These are phyloP conservation scores for Coix lacrymajobi DNA, from an alignment of 176 grass and related monocot species.

Conservation along the genomic window DNA sequence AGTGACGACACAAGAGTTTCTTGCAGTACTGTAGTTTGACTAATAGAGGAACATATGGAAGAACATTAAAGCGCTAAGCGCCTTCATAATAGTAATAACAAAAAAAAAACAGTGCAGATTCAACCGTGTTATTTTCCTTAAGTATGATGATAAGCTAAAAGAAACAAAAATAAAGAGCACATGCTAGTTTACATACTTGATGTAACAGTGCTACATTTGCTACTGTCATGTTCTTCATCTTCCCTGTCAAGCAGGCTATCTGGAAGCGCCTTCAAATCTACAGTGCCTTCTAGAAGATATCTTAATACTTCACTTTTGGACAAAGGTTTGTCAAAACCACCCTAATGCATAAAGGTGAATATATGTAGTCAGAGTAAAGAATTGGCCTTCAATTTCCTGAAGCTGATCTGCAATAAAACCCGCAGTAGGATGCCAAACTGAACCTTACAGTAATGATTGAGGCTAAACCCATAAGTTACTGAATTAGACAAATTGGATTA, in stretches of 20 bases:
- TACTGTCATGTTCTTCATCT: conserved; percentile 37
- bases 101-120: background rate
- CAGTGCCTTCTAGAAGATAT: conserved; percentile 64
- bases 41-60: background rate
- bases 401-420: background rate
- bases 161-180: conserved; percentile 5
- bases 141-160: background rate
- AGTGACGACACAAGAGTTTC: background rate
- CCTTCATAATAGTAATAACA: background rate
- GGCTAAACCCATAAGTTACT: background rate
- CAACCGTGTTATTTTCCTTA: background rate
- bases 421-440: background rate
- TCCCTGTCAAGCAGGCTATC: conserved; percentile 45
- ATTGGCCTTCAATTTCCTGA: background rate
- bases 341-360: conserved; percentile 35
- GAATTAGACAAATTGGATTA: background rate
- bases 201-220: conserved; percentile 10
- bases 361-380: background rate
- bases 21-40: background rate
- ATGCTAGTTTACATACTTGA: conserved; percentile 33
- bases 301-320: conserved; percentile 55
- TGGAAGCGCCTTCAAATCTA: conserved; percentile 41
- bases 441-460: background rate
- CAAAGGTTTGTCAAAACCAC: conserved; percentile 31
- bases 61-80: background rate